Percentiles rank a stretch among this genome's conserved stretches.
Conservation (phyloP, 1,284 basidiomycete genomes). For the Pseudozyma tsukubaensis region DNA sequence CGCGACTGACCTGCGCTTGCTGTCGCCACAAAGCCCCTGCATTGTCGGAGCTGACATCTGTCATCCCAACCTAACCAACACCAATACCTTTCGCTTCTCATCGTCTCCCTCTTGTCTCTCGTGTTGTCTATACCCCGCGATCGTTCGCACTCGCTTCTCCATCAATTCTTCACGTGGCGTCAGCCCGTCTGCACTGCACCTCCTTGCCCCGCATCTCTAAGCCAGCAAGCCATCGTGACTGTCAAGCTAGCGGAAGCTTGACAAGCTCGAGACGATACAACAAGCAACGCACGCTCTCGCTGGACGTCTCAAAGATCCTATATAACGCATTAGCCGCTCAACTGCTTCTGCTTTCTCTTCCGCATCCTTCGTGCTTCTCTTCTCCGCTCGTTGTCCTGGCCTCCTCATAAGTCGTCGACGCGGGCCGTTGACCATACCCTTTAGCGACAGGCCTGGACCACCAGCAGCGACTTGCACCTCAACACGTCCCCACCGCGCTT, state of each 20-base stretch:
- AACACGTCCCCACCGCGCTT: background rate
- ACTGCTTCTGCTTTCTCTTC: too few species aligned
- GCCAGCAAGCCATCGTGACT: conserved; percentile 5
- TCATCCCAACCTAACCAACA: background rate
- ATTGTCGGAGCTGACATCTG: conserved; percentile 12
- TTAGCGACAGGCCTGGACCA: background rate
- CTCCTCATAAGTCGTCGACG: too few species aligned
- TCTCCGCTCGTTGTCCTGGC: too few species aligned
- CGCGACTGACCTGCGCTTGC: background rate
- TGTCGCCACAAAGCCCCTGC: conserved; percentile 11
- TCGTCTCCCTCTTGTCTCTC: too few species aligned
- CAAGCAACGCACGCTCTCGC: too few species aligned
- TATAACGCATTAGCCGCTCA: too few species aligned
- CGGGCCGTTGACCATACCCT: background rate
- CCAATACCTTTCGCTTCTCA: too few species aligned
- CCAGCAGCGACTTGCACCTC: background rate
- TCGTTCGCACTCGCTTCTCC: background rate
- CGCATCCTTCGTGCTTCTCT: too few species aligned
- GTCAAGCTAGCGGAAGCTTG: too few species aligned
- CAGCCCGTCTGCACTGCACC: background rate
- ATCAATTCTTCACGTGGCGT: conserved; percentile 2
- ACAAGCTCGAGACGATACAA: too few species aligned
- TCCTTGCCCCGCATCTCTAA: conserved; percentile 7
- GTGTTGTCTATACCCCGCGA: conserved; percentile 1
- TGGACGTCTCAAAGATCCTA: too few species aligned